phyloP scores from a whole-genome alignment of 768 basidiomycete genomes.

The Boletus insuetus region DNA sequence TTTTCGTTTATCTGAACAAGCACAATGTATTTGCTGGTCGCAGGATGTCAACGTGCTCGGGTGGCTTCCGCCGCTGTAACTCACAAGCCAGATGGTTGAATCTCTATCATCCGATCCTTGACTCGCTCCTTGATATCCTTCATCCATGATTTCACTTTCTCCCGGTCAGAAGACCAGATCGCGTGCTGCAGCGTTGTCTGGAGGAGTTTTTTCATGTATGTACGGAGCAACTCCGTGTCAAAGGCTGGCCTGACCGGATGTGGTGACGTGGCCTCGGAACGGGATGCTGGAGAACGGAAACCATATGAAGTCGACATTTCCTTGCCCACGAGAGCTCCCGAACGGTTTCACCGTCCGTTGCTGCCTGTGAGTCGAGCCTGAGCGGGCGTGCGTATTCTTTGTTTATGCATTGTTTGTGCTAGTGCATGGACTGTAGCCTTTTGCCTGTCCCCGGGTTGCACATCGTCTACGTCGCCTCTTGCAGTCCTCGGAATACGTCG shows the following conservation, averaged over 20 bases:
- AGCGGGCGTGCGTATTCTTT: not conserved
- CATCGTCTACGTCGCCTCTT: not conserved
- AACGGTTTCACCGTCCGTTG: not conserved
- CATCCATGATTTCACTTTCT: conserved; percentile 71
- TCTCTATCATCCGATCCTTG: conserved; percentile 83
- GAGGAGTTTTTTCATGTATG: conserved; percentile 81
- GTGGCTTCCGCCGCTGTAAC: conserved; percentile 28
- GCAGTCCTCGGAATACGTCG: not conserved
- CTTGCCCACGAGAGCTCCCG: not conserved
- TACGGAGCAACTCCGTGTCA: conserved; percentile 67
- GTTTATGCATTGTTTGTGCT: conserved; percentile 28
- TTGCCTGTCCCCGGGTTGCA: too few relatives aligned
- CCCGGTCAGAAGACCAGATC: conserved; percentile 68
- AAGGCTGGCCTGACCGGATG: conserved; percentile 51
- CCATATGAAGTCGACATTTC: conserved; percentile 32
- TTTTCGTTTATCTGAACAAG: conserved; percentile 85
- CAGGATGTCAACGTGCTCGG: conserved; percentile 14
- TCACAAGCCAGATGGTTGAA: conserved; percentile 80
- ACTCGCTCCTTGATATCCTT: conserved; percentile 83
- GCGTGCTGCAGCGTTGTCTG: conserved; percentile 62
- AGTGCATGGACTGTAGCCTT: not conserved
- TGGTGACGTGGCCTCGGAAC: conserved; percentile 56
- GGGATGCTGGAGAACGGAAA: conserved; percentile 59
- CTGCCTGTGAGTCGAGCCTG: not conserved
- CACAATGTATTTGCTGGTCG: conserved; percentile 78